These are phyloP conservation scores for Cryptococcus neoformans DNA, from an alignment of 1,284 basidiomycete species.

Conservation along the genomic window DNA sequence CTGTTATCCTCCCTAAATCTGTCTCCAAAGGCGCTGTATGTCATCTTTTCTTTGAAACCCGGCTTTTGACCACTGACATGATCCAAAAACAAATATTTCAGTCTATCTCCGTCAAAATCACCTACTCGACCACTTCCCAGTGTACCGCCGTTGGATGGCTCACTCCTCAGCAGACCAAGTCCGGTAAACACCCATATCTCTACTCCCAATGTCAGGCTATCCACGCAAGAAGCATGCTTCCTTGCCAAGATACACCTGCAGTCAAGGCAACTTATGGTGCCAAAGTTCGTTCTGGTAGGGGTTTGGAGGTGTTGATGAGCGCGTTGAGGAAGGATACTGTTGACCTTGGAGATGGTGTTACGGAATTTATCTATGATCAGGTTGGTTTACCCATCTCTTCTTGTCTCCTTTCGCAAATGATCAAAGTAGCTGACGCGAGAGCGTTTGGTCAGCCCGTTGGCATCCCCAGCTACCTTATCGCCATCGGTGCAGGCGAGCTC, in stretches of 20 bases:
- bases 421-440: background rate
- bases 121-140: conserved; percentile 70
- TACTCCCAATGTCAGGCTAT: conserved; percentile 96
- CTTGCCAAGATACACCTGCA: conserved; percentile 61
- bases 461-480: conserved; percentile 82
- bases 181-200: conserved; percentile 74
- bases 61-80: background rate
- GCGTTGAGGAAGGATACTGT: conserved; percentile 72
- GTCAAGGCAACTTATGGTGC: conserved; percentile 66
- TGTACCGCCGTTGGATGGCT: conserved; percentile 94
- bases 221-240: conserved; percentile 74
- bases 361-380: conserved; percentile 54
- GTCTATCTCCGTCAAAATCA: conserved; percentile 59
- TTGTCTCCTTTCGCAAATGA: too few relatives aligned
- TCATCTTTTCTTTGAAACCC: conserved; percentile 43
- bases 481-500: conserved; percentile 80
- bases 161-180: conserved; percentile 83
- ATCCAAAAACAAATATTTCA: conserved; percentile 28
- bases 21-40: background rate
- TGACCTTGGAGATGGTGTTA: conserved; percentile 58
- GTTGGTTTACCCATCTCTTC: conserved; percentile 43
- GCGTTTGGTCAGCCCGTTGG: conserved; percentile 61
- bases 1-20: conserved; percentile 31
- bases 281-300: conserved; percentile 58
- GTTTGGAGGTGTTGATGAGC: conserved; percentile 78